Percentiles rank a stretch among this genome's conserved stretches.
Evolutionary conservation across 2,329 filamentous ascomycete species (phyloP).

Genomic region (Colletotrichum tropicale): DNA sequence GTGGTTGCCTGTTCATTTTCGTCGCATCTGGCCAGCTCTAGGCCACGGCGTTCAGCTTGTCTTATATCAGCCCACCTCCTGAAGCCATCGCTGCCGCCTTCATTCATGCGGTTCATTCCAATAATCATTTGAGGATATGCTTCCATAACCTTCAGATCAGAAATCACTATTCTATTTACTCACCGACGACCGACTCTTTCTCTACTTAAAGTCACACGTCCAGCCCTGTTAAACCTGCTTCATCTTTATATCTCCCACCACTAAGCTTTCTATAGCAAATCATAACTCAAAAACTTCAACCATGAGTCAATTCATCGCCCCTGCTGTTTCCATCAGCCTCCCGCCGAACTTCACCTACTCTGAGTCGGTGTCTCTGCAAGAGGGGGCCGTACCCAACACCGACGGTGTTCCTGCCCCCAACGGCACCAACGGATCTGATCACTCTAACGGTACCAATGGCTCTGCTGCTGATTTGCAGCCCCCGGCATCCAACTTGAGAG

Average conservation of each 20-base stretch:
- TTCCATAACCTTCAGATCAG: too few relatives aligned
- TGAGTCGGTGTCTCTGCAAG: accelerated
- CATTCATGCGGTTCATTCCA: not conserved
- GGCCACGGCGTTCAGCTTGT: not conserved
- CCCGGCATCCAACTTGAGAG: too few relatives aligned
- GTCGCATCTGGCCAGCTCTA: not conserved
- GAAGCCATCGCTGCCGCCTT: not conserved
- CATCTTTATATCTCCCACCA: too few relatives aligned
- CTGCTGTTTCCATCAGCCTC: not conserved
- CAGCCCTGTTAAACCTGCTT: too few relatives aligned
- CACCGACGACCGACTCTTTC: too few relatives aligned
- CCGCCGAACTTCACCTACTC: not conserved
- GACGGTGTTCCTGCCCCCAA: too few relatives aligned
- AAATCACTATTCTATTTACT: too few relatives aligned
- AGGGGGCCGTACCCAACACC: not conserved
- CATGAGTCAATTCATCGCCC: not conserved
- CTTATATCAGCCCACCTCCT: not conserved
- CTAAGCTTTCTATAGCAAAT: not conserved
- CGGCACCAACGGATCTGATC: too few relatives aligned
- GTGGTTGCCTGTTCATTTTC: not conserved
- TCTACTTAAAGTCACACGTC: too few relatives aligned
- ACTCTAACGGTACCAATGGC: too few relatives aligned
- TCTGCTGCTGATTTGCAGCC: too few relatives aligned
- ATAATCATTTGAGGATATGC: too few relatives aligned
- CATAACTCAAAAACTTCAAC: not conserved